These are phyloP conservation scores for Pilasporangium apinafurcum DNA, from an alignment of 352 stramenopile species.

Conservation along the genomic window DNA sequence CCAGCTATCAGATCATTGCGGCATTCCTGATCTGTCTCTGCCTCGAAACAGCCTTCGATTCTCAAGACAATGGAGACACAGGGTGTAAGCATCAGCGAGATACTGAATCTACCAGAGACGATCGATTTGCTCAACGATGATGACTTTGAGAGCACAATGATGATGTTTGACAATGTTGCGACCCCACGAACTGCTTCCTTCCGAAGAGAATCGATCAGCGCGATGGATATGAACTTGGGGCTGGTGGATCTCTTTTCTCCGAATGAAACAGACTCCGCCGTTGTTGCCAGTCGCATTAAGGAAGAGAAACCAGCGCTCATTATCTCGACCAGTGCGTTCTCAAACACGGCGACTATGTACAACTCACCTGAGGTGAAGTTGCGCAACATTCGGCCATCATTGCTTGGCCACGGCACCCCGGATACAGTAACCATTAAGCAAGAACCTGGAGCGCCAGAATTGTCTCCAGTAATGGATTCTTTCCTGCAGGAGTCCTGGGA, in stretches of 20 bases:
- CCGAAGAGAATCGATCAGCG: slow-evolving; percentile 23
- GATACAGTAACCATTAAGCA: slow-evolving; percentile 29
- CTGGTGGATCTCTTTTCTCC: slow-evolving; percentile 38
- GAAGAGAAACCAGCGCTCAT: slow-evolving; percentile 3
- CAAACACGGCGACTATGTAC: no score
- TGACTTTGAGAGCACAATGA: slow-evolving; percentile 63
- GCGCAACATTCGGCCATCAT: background rate
- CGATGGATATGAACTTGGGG: slow-evolving; percentile 32
- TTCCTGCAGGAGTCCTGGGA: slow-evolving; percentile 57
- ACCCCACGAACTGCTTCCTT: background rate
- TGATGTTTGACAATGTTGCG: slow-evolving; percentile 39
- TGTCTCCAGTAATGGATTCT: slow-evolving; percentile 52
- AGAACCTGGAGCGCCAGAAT: slow-evolving; percentile 21
- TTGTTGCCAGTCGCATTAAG: slow-evolving; percentile 1
- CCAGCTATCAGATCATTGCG: no score
- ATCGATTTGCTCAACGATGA: slow-evolving; percentile 51
- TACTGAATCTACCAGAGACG: slow-evolving; percentile 33
- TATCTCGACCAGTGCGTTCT: no score
- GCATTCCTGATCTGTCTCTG: no score
- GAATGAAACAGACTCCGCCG: slow-evolving; percentile 15
- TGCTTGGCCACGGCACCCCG: background rate
- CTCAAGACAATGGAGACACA: no score
- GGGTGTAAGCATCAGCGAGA: slow-evolving; percentile 33
- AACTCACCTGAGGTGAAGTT: background rate
- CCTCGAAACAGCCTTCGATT: no score